These are phyloP conservation scores for Fraxinus quadrangulata DNA, from an alignment of 257 asterid species.

Conservation along the genomic window DNA sequence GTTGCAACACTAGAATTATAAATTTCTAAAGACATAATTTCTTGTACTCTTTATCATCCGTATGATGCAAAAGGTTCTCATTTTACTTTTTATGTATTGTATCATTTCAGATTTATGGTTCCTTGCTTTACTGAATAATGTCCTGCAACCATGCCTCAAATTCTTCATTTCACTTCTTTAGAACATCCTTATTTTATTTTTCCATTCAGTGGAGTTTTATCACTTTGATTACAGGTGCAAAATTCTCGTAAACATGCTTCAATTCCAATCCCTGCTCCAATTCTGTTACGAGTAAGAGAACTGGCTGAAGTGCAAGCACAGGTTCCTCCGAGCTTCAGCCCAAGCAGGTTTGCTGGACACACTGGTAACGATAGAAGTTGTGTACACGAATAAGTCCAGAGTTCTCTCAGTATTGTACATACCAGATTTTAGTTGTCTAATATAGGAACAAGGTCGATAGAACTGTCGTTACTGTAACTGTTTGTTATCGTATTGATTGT, in stretches of 20 bases:
- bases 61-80: neutral
- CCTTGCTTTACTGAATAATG: slow-evolving; percentile 15
- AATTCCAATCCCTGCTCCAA: slow-evolving; percentile 70
- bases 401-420: slow-evolving; percentile 45
- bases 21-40: neutral
- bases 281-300: slow-evolving; percentile 81
- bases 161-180: neutral
- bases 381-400: slow-evolving; percentile 48
- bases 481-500: slow-evolving; percentile 5
- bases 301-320: slow-evolving; percentile 74
- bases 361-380: slow-evolving; percentile 27
- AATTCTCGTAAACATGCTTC: slow-evolving; percentile 68
- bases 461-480: slow-evolving; percentile 25
- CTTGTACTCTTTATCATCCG: neutral
- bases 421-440: slow-evolving; percentile 20
- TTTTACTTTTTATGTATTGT: neutral
- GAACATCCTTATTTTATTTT: neutral
- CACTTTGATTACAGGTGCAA: slow-evolving; percentile 28
- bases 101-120: neutral
- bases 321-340: slow-evolving; percentile 44
- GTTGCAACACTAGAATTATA: neutral
- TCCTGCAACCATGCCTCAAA: neutral
- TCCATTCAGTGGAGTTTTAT: neutral
- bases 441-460: slow-evolving; percentile 23
- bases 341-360: slow-evolving; percentile 46